Conservation (phyloP, 305 asterid genomes). For the Euphrasia arctica region DNA sequence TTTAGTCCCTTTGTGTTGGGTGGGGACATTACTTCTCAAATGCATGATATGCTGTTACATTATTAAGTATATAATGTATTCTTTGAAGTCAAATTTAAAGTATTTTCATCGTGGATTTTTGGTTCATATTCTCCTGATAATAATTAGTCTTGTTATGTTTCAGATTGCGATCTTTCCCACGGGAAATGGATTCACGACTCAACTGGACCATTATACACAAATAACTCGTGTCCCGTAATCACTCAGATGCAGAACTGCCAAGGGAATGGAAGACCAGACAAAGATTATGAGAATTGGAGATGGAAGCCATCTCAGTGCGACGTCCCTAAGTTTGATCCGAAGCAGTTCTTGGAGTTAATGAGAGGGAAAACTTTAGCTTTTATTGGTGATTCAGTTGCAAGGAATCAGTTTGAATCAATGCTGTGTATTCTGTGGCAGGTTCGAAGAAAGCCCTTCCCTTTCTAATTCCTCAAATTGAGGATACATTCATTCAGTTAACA, state of each 20-base stretch:
- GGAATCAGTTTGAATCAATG: slow-evolving; percentile 97
- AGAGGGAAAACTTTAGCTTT: slow-evolving; percentile 92
- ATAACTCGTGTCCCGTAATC: slow-evolving; percentile 82
- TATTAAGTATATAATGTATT: slow-evolving; percentile 3
- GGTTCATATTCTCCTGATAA: slow-evolving; percentile 11
- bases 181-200: slow-evolving; percentile 83
- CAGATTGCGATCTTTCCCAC: slow-evolving; percentile 82
- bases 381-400: slow-evolving; percentile 93
- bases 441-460: slow-evolving; percentile 21
- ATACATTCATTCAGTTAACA: neutral
- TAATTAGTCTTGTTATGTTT: slow-evolving; percentile 23
- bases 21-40: too few relatives aligned
- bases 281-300: slow-evolving; percentile 84
- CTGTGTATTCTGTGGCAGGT: slow-evolving; percentile 97
- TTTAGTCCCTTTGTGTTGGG: too few relatives aligned
- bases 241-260: slow-evolving; percentile 95
- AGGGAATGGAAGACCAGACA: slow-evolving; percentile 97
- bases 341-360: slow-evolving; percentile 79
- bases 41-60: slow-evolving; percentile 14
- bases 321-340: slow-evolving; percentile 72
- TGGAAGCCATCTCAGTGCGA: slow-evolving; percentile 90
- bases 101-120: slow-evolving; percentile 11
- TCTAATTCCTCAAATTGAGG: slow-evolving; percentile 13
- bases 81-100: neutral
- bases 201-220: slow-evolving; percentile 73